Percentiles rank a stretch among this genome's conserved stretches.
These are phyloP conservation scores for Acanthamoeba lenticulata DNA, from an alignment of 208 protist genomes.

Conservation along the genomic window DNA sequence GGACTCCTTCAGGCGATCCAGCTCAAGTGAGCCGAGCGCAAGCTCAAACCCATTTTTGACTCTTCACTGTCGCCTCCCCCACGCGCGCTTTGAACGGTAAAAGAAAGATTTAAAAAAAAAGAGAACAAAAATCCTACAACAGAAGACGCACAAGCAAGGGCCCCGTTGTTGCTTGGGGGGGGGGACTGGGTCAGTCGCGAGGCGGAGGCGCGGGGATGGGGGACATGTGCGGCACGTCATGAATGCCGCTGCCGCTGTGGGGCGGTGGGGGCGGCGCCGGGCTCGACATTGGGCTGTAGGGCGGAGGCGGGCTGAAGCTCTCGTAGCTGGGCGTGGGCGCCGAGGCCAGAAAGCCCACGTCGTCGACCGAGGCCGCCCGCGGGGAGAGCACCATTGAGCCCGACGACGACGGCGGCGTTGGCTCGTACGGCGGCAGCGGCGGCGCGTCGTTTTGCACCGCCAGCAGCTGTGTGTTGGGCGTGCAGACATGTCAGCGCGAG, in stretches of 20 bases:
- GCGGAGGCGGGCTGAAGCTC: neutral
- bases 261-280: neutral
- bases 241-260: no score
- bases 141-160: no score
- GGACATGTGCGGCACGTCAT: neutral
- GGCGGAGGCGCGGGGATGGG: neutral
- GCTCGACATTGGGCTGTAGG: neutral
- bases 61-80: no score
- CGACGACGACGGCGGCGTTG: neutral
- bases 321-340: neutral
- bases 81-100: no score
- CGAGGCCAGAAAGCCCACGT: neutral
- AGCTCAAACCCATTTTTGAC: no score
- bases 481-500: no score
- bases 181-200: neutral
- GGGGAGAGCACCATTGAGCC: neutral
- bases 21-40: no score
- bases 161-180: no score
- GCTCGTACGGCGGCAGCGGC: neutral
- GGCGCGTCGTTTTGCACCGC: neutral
- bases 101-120: no score
- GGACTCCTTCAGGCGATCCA: conserved; percentile 69
- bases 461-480: neutral
- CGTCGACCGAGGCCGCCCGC: neutral
- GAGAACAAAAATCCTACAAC: no score